Base-by-base conservation (phyloP, 176 grass and related monocot genomes). In the Carex kokanica region DNA sequence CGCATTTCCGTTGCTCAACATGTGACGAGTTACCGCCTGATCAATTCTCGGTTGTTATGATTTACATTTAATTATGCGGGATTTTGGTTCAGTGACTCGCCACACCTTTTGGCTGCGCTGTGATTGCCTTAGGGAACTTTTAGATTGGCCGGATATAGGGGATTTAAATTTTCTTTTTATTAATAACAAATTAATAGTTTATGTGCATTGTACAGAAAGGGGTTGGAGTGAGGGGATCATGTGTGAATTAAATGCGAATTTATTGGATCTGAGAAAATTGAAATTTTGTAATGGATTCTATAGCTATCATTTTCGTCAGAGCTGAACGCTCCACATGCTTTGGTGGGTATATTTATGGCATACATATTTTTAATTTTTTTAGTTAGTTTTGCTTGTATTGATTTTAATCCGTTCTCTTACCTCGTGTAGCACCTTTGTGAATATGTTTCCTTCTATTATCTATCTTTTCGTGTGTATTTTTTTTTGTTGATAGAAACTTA, bases 201-300 rank as follows among this genome's bases (percentile, higher is more conserved):
- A 66, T 82, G 41, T 82, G 68, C 60, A 82, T 59, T 82, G 80
- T 82, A 82, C 38, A 82, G 80, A 82, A 65, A 81, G 52, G 58
- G 60, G 80, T 18, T 82, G 43, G 79, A 64, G 59, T 12, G 43
- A 65, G 41, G 16, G n/a, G 58, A 38, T 51, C 60, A 65, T 82
- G 47, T 82, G 80, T 82, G 80, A 65, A 82, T 67, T 82, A 54
- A 82, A 82, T 82, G 80, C 80, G 80, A 52, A 82, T 52, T 82
- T 54, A 82, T 82, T 82, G 80, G 80, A 82, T 82, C 80, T 82
- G 60, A 66, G 80, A 82, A 68, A 20, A 56, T 55, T 78, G 73
- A 78, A 82, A 65, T 67, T 82, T 82, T 82, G 80, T 82, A 82
- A 64, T 82, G 60, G 38, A 53, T 66, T 66, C n/a, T 81, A 78